phyloP scores from a whole-genome alignment of 2,329 filamentous ascomycete species.

The Tolypocladium tropicale region DNA sequence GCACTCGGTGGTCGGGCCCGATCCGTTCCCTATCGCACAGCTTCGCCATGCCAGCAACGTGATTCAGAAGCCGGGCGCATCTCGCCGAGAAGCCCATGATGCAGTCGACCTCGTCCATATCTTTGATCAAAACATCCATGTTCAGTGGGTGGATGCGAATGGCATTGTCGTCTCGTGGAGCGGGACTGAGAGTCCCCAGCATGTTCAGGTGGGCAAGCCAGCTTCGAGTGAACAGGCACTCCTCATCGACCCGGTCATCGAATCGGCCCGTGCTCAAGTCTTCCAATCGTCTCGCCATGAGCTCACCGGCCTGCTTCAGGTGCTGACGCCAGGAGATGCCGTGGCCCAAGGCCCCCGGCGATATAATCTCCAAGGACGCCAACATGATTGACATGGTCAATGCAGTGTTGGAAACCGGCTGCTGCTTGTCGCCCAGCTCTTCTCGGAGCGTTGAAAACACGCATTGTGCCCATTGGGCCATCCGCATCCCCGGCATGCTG shows the following conservation, averaged over 20 bases:
- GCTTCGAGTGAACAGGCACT: slow-evolving; percentile 64
- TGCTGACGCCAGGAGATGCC: slow-evolving; percentile 73
- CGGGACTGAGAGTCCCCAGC: slow-evolving; percentile 60
- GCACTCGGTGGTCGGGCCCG: slow-evolving; percentile 25
- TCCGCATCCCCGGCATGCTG: slow-evolving; percentile 64
- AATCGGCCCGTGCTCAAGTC: slow-evolving; percentile 15
- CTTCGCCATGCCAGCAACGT: slow-evolving; percentile 61
- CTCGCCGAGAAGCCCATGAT: slow-evolving; percentile 50
- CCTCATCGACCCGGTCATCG: slow-evolving; percentile 40
- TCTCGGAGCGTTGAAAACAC: slow-evolving; percentile 64
- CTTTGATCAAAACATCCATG: neutral
- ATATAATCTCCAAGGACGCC: slow-evolving; percentile 73
- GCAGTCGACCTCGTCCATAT: slow-evolving; percentile 62
- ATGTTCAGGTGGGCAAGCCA: slow-evolving; percentile 84
- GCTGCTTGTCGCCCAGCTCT: slow-evolving; percentile 50
- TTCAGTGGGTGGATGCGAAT: neutral
- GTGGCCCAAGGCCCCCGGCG: slow-evolving; percentile 71
- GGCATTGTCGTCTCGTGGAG: slow-evolving; percentile 15
- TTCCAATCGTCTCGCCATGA: slow-evolving; percentile 54
- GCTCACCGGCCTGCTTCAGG: slow-evolving; percentile 62
- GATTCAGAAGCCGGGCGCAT: slow-evolving; percentile 71
- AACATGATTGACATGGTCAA: slow-evolving; percentile 80
- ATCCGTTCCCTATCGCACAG: slow-evolving; percentile 58
- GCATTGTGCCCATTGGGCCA: slow-evolving; percentile 70
- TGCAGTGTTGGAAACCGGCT: slow-evolving; percentile 60